phyloP scores from a whole-genome alignment of 1,284 basidiomycete genomes.

The Cutaneotrichosporon sp. region DNA sequence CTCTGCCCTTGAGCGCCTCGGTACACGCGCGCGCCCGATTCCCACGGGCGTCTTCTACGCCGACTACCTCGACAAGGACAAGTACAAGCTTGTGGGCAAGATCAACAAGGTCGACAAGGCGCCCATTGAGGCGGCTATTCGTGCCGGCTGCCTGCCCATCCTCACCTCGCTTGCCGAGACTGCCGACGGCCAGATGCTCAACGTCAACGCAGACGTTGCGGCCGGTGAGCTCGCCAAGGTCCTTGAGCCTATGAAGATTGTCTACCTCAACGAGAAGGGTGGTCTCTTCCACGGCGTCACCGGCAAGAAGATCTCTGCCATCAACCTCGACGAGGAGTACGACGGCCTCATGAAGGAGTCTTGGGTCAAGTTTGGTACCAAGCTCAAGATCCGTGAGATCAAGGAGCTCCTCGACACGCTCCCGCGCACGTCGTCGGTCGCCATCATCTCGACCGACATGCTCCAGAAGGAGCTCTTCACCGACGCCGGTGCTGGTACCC shows the following conservation, averaged over 20 bases:
- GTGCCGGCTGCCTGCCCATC: slow-evolving; percentile 89
- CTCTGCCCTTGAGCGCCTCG: slow-evolving; percentile 81
- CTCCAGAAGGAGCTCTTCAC: slow-evolving; percentile 99
- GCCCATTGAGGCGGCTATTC: slow-evolving; percentile 89
- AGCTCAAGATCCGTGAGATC: slow-evolving; percentile 98
- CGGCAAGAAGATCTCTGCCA: slow-evolving; percentile 88
- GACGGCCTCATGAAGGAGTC: slow-evolving; percentile 94
- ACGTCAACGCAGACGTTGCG: slow-evolving; percentile 95
- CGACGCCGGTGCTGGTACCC: slow-evolving; percentile 94
- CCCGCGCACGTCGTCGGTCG: slow-evolving; percentile 95
- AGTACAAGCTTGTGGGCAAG: slow-evolving; percentile 92
- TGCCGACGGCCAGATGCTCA: slow-evolving; percentile 87
- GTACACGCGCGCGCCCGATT: slow-evolving; percentile 90
- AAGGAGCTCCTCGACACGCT: slow-evolving; percentile 98
- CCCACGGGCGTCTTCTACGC: slow-evolving; percentile 94
- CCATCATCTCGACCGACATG: slow-evolving; percentile 90
- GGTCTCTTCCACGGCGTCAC: slow-evolving; percentile 96
- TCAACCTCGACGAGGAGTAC: slow-evolving; percentile 99
- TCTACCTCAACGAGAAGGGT: slow-evolving; percentile 98
- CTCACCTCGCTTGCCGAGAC: slow-evolving; percentile 88
- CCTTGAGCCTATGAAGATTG: slow-evolving; percentile 97
- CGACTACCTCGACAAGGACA: slow-evolving; percentile 87
- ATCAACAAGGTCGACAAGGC: slow-evolving; percentile 90
- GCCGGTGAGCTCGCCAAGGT: slow-evolving; percentile 95
- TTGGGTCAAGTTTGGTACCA: slow-evolving; percentile 99